phyloP scores from a whole-genome alignment of 768 basidiomycete species.

The Mycena kentingensis region DNA sequence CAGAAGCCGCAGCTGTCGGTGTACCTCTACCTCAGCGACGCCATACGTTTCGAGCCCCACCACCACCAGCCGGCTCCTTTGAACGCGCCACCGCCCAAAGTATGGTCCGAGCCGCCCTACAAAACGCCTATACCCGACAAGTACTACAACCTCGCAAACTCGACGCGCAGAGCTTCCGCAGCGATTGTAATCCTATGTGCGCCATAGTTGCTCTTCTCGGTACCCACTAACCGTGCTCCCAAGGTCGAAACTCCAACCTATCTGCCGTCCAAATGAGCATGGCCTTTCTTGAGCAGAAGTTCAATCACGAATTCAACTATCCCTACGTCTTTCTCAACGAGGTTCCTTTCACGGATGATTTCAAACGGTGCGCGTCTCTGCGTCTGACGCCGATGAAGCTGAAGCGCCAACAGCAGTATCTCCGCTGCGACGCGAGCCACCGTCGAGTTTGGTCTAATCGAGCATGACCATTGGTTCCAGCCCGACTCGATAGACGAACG shows the following conservation, averaged over 20 bases:
- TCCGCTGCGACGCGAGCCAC: slow-evolving; percentile 28
- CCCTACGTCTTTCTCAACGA: slow-evolving; percentile 93
- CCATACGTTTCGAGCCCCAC: not conserved
- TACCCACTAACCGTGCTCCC: not conserved
- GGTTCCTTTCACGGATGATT: slow-evolving; percentile 71
- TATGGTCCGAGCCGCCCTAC: slow-evolving; percentile 7
- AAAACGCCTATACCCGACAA: slow-evolving; percentile 7
- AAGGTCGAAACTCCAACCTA: slow-evolving; percentile 43
- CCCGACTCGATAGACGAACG: slow-evolving; percentile 73
- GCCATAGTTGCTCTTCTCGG: not conserved
- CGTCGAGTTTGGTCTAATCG: slow-evolving; percentile 54
- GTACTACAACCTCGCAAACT: slow-evolving; percentile 5
- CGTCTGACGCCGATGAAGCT: no score
- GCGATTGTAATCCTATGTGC: slow-evolving; percentile 53
- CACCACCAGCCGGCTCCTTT: not conserved
- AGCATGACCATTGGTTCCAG: slow-evolving; percentile 64
- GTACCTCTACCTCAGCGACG: not conserved
- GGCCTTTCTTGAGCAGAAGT: slow-evolving; percentile 55
- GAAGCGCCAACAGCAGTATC: no score
- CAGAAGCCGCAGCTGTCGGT: not conserved
- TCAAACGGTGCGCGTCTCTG: slow-evolving; percentile 55
- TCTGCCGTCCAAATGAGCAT: slow-evolving; percentile 47
- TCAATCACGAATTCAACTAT: slow-evolving; percentile 76
- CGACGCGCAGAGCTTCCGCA: slow-evolving; percentile 48
- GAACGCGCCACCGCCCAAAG: not conserved